phyloP scores from a whole-genome alignment of 306 rosid species.

The Carpinus fangiana region DNA sequence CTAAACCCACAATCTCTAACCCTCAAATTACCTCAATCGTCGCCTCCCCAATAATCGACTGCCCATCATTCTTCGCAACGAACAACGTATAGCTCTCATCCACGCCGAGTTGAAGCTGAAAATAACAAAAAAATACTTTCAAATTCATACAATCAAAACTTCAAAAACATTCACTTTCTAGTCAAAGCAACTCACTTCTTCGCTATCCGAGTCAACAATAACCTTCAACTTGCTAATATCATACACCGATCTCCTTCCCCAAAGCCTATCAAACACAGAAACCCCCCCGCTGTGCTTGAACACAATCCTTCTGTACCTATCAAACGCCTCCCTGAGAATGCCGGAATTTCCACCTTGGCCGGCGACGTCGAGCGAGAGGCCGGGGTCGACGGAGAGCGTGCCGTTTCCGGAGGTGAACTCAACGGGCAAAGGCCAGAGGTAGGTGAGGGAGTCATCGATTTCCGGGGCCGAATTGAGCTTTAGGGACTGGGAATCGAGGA shows the following conservation, averaged over 20 bases:
- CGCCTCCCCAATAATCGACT: slow-evolving; percentile 51
- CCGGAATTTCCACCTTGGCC: slow-evolving; percentile 52
- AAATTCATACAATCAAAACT: slow-evolving; percentile 15
- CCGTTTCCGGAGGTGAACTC: slow-evolving; percentile 58
- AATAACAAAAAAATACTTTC: not conserved
- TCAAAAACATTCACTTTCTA: not conserved
- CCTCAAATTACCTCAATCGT: slow-evolving; percentile 61
- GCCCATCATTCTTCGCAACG: slow-evolving; percentile 49
- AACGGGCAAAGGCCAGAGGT: slow-evolving; percentile 86
- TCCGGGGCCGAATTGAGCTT: slow-evolving; percentile 19
- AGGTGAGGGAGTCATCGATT: slow-evolving; percentile 46
- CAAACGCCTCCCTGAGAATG: slow-evolving; percentile 60
- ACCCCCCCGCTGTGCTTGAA: slow-evolving; percentile 51
- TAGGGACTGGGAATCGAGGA: slow-evolving; percentile 31
- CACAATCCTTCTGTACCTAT: slow-evolving; percentile 64
- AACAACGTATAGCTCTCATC: slow-evolving; percentile 85
- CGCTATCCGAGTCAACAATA: slow-evolving; percentile 50
- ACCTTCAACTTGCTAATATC: slow-evolving; percentile 57
- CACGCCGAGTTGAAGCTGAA: slow-evolving; percentile 88
- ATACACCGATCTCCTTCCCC: slow-evolving; percentile 34
- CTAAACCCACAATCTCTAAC: slow-evolving; percentile 7
- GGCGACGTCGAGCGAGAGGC: slow-evolving; percentile 45
- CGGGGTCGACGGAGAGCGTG: slow-evolving; percentile 72
- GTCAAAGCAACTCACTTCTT: slow-evolving; percentile 46
- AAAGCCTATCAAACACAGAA: slow-evolving; percentile 33